Percentiles rank a stretch among this genome's conserved stretches.
phyloP scores from a whole-genome alignment of 768 basidiomycete species.

The Aureoboletus auriporus region DNA sequence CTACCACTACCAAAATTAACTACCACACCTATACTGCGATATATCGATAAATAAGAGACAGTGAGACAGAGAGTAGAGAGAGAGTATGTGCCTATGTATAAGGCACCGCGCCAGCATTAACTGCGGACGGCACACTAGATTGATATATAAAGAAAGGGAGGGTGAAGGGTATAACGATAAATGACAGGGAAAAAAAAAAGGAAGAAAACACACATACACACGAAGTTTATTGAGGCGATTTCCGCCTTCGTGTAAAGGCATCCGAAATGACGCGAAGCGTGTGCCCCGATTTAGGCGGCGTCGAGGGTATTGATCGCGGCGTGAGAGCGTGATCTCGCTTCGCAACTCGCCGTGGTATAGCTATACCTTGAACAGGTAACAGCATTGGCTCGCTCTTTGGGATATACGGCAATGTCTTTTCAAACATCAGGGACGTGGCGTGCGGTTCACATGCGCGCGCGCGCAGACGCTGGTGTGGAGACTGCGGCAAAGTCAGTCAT shows the following conservation, averaged over 20 bases:
- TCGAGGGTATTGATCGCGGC: not conserved
- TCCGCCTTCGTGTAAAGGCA: conserved; percentile 21
- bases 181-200: too few relatives aligned
- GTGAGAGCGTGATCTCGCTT: conserved; percentile 12
- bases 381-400: conserved; percentile 10
- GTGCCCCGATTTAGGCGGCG: conserved; percentile 9
- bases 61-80: too few relatives aligned
- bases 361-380: conserved; percentile 10
- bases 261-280: conserved; percentile 26
- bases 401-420: conserved; percentile 13
- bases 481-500: not conserved
- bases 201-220: not conserved
- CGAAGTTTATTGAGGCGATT: conserved; percentile 5
- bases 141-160: too few relatives aligned
- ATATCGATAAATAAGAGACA: too few relatives aligned
- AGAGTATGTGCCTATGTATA: too few relatives aligned
- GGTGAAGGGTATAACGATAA: too few relatives aligned
- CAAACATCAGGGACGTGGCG: conserved; percentile 6
- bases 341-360: conserved; percentile 2
- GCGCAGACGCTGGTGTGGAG: not conserved
- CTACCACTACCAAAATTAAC: too few relatives aligned
- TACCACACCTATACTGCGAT: too few relatives aligned
- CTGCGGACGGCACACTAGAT: too few relatives aligned
- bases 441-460: conserved; percentile 1
- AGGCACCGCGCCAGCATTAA: too few relatives aligned